Base-by-base conservation (phyloP, 2,329 filamentous ascomycete genomes). In the Aspergillus oerlinghausenensis region DNA sequence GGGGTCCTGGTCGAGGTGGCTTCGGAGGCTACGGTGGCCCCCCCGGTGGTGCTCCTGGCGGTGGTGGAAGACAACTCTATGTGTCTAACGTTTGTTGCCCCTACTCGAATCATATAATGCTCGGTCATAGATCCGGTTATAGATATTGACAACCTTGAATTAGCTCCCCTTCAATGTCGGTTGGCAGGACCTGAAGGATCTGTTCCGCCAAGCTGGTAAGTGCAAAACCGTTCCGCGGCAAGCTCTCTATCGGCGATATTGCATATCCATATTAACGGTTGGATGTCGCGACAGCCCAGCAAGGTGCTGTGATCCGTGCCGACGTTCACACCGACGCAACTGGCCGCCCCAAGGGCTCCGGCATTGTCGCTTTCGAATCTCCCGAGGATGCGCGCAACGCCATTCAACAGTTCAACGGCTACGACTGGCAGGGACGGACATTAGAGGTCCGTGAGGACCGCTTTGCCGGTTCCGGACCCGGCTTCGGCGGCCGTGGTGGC, bases 161-260 rank as follows among this genome's bases (percentile, higher is more conserved):
- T 77, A 99, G 94, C 89, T 99, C 67, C 94, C 94, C 21, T 99
- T 92, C 80, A 96, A 91, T 64, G 90, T 96, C 67, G 94, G 94
- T 73, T 99, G 94, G 94, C 94, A 99, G 79, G 94, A 99, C 76
- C 80, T 99, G 67, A 99, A 99, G 80, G 94, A 99, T 76, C 83
- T 99, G 65, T 99, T 99, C 83, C 90, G 94, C 71, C 92, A 97
- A 84, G 92, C 94, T 79, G 90, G 92, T 96, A 82, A 83, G 91
- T 82, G 51, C 59, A 55, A 57, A 64, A 23, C n/a, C 10, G 40
- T 19, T 19, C 40, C 8, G 40, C 55, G 54, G 45, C 58, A 57
- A 57, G 51, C 57, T 51, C 57, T 49, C 51, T 52, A 28, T 69
- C 42, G 47, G 42, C 45, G 19, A 23, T 29, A 40, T 40, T 25